Percentiles rank a stretch among this genome's conserved stretches.
Conservation (phyloP, 176 grass and related monocot species). For the Elymus sibiricus region DNA sequence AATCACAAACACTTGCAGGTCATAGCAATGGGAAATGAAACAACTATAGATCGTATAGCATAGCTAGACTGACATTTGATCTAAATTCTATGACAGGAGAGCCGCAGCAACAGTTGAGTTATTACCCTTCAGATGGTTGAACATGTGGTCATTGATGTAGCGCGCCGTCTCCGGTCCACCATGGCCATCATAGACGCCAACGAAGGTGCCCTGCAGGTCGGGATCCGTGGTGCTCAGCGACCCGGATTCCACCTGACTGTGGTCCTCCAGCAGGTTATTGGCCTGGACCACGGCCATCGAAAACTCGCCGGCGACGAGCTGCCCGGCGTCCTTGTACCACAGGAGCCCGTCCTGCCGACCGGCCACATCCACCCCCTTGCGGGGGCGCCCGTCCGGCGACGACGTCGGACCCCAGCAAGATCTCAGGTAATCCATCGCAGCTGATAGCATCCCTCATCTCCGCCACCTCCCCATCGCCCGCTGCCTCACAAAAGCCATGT, state of each 20-base stretch:
- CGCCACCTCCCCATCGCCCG: constrained; percentile 33
- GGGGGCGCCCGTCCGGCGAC: constrained; percentile 29
- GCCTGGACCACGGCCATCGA: constrained; percentile 95
- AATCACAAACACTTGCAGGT: not conserved
- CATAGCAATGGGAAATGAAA: not conserved
- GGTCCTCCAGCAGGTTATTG: constrained; percentile 82
- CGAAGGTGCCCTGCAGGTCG: constrained; percentile 46
- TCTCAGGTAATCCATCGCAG: constrained; percentile 65
- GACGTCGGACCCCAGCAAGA: constrained; percentile 66
- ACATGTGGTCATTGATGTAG: constrained; percentile 72
- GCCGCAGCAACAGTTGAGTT: not conserved
- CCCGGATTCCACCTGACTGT: constrained; percentile 84
- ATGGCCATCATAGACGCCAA: constrained; percentile 89
- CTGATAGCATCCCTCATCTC: constrained; percentile 62
- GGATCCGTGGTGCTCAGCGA: constrained; percentile 50
- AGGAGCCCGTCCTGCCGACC: constrained; percentile 75
- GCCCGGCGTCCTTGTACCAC: constrained; percentile 84
- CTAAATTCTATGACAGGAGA: not conserved
- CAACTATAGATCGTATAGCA: not conserved
- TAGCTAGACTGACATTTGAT: constrained; percentile 4
- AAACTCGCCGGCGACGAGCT: constrained; percentile 62
- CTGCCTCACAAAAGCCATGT: constrained; percentile 17
- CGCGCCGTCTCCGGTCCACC: constrained; percentile 75
- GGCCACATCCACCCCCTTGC: constrained; percentile 43
- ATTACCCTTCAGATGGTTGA: constrained; percentile 70